Conservation (phyloP, 345 rosid genomes). For the Nephelium lappaceum region DNA sequence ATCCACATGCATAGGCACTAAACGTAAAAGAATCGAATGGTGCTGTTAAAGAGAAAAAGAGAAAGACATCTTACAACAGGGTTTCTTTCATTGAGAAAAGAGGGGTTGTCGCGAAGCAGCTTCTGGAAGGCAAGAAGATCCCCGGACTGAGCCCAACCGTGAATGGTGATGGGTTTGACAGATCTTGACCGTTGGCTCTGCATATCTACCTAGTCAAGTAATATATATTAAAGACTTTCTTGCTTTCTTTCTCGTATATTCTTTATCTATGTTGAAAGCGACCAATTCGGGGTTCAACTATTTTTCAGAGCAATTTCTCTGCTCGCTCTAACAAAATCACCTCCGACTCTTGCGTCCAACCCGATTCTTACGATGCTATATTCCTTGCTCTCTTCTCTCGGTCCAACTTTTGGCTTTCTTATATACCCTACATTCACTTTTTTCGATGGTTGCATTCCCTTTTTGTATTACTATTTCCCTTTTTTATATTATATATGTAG, state of each 20-base stretch:
- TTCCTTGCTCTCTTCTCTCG: not conserved
- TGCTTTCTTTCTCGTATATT: not conserved
- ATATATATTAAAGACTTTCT: not conserved
- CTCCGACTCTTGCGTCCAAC: constrained; percentile 44
- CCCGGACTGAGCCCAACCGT: constrained; percentile 83
- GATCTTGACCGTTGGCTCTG: constrained; percentile 69
- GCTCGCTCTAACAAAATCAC: constrained; percentile 32
- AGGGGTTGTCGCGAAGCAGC: constrained; percentile 66
- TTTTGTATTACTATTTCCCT: not conserved
- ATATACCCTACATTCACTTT: not conserved
- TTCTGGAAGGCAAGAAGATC: constrained; percentile 69
- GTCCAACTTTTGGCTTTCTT: not conserved
- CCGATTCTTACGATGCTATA: constrained; percentile 10
- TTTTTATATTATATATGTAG: not conserved
- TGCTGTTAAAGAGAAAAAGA: not conserved
- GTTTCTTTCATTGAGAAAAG: constrained; percentile 85
- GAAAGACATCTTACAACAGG: constrained; percentile 65
- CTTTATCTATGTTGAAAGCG: not conserved
- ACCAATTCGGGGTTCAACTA: not conserved
- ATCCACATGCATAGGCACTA: constrained; percentile 7
- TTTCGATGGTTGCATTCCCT: not conserved
- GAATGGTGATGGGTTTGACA: constrained; percentile 74
- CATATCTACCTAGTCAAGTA: constrained; percentile 31
- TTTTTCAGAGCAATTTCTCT: constrained; percentile 14
- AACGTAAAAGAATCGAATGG: not conserved